Evolutionary conservation across 2,329 filamentous ascomycete species (phyloP).

Genomic region (Ophiostoma sp.): DNA sequence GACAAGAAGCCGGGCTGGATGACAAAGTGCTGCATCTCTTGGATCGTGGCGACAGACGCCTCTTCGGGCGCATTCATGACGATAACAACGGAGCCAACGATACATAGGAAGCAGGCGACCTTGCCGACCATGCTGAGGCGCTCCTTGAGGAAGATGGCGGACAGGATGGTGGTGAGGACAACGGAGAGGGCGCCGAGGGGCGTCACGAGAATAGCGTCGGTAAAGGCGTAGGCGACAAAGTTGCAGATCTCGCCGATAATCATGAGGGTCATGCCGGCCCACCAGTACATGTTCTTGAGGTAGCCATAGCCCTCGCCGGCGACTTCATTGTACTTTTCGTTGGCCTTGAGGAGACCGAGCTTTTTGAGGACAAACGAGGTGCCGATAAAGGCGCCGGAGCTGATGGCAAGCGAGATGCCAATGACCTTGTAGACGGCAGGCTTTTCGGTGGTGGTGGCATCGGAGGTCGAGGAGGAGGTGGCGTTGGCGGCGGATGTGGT

Average conservation of each 20-base stretch:
- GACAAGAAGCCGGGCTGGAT: slow-evolving; percentile 79
- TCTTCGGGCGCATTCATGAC: slow-evolving; percentile 86
- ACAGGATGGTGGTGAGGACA: slow-evolving; percentile 84
- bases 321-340: slow-evolving; percentile 92
- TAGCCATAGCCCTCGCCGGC: slow-evolving; percentile 97
- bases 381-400: slow-evolving; percentile 88
- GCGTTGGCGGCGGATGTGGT: slow-evolving; percentile 27
- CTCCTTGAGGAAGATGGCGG: slow-evolving; percentile 93
- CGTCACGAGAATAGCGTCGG: slow-evolving; percentile 91
- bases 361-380: slow-evolving; percentile 96
- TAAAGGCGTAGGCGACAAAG: slow-evolving; percentile 94
- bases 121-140: slow-evolving; percentile 92
- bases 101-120: slow-evolving; percentile 91
- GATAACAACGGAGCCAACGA: slow-evolving; percentile 88
- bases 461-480: slow-evolving; percentile 21
- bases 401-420: slow-evolving; percentile 77
- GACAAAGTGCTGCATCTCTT: slow-evolving; percentile 86
- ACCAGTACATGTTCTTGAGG: slow-evolving; percentile 92
- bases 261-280: slow-evolving; percentile 94
- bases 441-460: neutral
- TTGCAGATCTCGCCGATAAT: slow-evolving; percentile 95
- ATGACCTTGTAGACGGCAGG: slow-evolving; percentile 69
- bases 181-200: slow-evolving; percentile 87
- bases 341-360: slow-evolving; percentile 80
- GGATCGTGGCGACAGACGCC: slow-evolving; percentile 78